Conservation (phyloP, 306 rosid genomes). For the Acacia acuminata region DNA sequence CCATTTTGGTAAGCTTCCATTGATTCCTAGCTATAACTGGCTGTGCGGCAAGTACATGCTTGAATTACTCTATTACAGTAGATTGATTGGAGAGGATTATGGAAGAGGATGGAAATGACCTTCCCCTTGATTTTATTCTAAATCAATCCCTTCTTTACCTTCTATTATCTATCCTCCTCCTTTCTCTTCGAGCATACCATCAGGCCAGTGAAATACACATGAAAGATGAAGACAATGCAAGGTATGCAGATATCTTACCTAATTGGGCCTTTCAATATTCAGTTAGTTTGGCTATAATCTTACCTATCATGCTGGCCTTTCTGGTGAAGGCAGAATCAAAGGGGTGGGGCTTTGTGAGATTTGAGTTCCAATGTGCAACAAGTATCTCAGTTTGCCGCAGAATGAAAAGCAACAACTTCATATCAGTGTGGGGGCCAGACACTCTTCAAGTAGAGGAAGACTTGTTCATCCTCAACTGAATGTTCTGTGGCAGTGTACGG, state of each 20-base stretch:
- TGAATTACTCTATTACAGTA: neutral
- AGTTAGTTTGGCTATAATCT: slow-evolving; percentile 14
- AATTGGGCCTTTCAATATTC: neutral
- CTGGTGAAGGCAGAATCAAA: neutral
- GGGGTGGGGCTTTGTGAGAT: neutral
- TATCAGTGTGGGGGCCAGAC: neutral
- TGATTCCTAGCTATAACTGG: neutral
- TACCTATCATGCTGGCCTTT: neutral
- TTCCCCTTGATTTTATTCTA: neutral
- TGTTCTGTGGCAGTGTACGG: neutral
- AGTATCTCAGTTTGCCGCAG: neutral
- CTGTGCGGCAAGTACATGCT: neutral
- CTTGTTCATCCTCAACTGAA: neutral
- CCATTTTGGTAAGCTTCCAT: neutral
- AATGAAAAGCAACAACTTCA: neutral
- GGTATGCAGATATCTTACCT: neutral
- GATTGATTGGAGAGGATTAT: neutral
- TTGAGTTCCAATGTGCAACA: neutral
- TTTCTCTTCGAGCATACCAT: neutral
- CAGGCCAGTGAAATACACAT: neutral
- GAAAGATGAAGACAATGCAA: neutral
- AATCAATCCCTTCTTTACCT: neutral
- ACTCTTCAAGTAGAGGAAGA: neutral
- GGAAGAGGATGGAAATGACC: neutral
- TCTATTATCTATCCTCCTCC: neutral